Evolutionary conservation across 768 basidiomycete species (phyloP).

Genomic region (Suillus sp.): DNA sequence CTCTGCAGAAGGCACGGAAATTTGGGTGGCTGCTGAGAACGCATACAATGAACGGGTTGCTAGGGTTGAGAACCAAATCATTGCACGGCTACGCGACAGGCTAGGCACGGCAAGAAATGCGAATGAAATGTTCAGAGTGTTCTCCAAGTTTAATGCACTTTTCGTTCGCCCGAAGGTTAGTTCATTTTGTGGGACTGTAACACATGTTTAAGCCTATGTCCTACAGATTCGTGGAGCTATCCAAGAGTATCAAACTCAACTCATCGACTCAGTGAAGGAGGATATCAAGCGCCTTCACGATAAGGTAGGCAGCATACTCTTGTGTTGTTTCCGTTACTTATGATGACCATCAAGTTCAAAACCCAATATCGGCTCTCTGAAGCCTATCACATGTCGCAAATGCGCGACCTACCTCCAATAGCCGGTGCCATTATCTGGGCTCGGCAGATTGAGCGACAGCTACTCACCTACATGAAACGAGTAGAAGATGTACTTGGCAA

Average conservation of each 20-base stretch:
- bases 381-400: conserved; percentile 97
- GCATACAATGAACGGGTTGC: conserved; percentile 98
- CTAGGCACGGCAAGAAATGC: conserved; percentile 95
- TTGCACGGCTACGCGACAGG: conserved; percentile 86
- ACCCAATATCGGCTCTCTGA: conserved; percentile 94
- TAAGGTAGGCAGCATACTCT: conserved; percentile 52
- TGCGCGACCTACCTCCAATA: conserved; percentile 98
- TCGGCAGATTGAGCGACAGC: conserved; percentile 95
- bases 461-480: conserved; percentile 96
- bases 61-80: conserved; percentile 98
- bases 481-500: conserved; percentile 98
- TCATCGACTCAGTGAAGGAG: conserved; percentile 98
- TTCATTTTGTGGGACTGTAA: conserved; percentile 14
- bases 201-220: neutral
- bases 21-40: conserved; percentile 96
- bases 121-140: conserved; percentile 99
- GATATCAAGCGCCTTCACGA: conserved; percentile 95
- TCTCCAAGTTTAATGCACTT: conserved; percentile 96
- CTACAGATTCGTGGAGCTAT: conserved; percentile 92
- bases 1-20: conserved; percentile 86
- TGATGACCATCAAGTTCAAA: conserved; percentile 68
- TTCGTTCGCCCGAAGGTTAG: conserved; percentile 94
- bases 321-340: conserved; percentile 9
- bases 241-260: conserved; percentile 97
- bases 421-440: conserved; percentile 99